Conservation (phyloP, 2,329 filamentous ascomycete species). For the Emericellopsis cladophorae region DNA sequence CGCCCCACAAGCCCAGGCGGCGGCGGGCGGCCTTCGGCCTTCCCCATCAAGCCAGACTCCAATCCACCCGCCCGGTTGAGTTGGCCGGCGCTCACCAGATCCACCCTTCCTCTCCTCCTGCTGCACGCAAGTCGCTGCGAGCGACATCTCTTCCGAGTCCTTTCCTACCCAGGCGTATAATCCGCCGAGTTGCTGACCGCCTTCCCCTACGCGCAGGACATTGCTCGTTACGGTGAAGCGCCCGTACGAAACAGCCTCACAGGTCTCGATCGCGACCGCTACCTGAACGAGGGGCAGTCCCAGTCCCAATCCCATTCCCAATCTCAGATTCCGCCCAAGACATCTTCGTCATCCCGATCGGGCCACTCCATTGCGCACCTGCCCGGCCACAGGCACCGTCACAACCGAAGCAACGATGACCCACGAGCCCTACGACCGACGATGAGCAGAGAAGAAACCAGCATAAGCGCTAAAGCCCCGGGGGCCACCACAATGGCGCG, state of each 20-base stretch:
- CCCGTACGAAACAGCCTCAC: conserved; percentile 59
- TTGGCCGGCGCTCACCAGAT: too few species aligned
- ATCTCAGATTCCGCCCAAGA: conserved; percentile 38
- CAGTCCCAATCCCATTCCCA: conserved; percentile 28
- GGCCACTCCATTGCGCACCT: conserved; percentile 51
- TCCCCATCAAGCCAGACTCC: background rate
- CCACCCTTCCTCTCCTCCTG: too few species aligned
- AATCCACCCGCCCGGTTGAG: background rate
- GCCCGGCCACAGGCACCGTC: conserved; percentile 53
- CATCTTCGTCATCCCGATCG: conserved; percentile 49
- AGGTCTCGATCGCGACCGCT: conserved; percentile 58
- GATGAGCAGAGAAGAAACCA: conserved; percentile 63
- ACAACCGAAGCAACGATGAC: conserved; percentile 60
- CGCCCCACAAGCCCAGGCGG: too few species aligned
- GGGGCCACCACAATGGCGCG: conserved; percentile 23
- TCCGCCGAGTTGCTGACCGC: conserved; percentile 9
- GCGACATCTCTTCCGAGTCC: too few species aligned
- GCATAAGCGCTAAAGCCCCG: conserved; percentile 23
- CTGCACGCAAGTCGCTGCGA: too few species aligned
- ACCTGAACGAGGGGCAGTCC: conserved; percentile 32
- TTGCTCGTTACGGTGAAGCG: conserved; percentile 64
- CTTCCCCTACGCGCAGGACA: conserved; percentile 38
- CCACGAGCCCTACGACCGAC: conserved; percentile 55
- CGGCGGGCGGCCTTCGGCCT: background rate
- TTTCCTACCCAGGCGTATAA: too few species aligned